phyloP scores from a whole-genome alignment of 768 basidiomycete genomes.

The Amanita inopinata region DNA sequence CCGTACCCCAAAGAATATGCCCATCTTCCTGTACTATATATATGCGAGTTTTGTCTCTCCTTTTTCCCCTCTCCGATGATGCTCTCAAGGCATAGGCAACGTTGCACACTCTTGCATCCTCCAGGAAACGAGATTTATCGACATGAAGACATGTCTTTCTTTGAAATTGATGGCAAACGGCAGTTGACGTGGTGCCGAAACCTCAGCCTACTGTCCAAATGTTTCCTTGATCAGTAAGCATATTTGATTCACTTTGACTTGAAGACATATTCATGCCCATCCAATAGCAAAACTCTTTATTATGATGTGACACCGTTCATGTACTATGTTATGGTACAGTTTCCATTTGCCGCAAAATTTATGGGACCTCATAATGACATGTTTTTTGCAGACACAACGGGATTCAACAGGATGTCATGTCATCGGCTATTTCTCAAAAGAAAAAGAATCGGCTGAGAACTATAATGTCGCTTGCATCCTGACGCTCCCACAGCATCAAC shows the following conservation, averaged over 20 bases:
- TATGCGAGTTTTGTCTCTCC: slow-evolving; percentile 97
- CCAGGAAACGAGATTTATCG: slow-evolving; percentile 99
- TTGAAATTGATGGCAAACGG: slow-evolving; percentile 95
- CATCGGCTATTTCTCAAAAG: slow-evolving; percentile 98
- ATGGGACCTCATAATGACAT: slow-evolving; percentile 4
- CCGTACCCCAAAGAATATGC: slow-evolving; percentile 99
- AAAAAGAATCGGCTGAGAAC: slow-evolving; percentile 95
- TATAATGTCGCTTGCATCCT: slow-evolving; percentile 99
- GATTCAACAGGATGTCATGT: slow-evolving; percentile 89
- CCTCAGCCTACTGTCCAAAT: slow-evolving; percentile 91
- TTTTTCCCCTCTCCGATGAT: slow-evolving; percentile 89
- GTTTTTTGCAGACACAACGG: slow-evolving; percentile 49
- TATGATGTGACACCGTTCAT: slow-evolving; percentile 99
- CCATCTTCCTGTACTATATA: slow-evolving; percentile 87
- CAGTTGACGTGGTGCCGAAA: slow-evolving; percentile 97
- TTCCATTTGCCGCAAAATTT: slow-evolving; percentile 7
- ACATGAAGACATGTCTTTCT: slow-evolving; percentile 93
- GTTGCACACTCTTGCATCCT: slow-evolving; percentile 87
- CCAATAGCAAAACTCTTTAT: slow-evolving; percentile 85
- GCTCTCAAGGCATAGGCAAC: slow-evolving; percentile 82
- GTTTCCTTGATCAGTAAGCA: slow-evolving; percentile 89
- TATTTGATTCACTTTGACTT: slow-evolving; percentile 10
- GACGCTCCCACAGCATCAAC: slow-evolving; percentile 96
- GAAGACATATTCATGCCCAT: slow-evolving; percentile 16
- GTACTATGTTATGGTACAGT: slow-evolving; percentile 94